Conservation (phyloP, 805 yeast species). For the Helenozyma baotianmanensis region DNA sequence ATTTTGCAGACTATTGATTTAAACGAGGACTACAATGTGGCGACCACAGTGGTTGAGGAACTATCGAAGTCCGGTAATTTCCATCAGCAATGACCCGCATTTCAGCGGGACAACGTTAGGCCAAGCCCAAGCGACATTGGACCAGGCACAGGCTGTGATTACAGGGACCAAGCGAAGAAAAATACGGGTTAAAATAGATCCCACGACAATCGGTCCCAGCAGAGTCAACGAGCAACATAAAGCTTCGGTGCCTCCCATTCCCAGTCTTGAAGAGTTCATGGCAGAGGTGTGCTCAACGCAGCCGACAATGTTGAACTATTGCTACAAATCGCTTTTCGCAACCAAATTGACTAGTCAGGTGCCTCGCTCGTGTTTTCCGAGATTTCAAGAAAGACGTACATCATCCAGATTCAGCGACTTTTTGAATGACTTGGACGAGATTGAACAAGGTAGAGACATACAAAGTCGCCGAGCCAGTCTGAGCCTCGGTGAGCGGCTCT, state of each 20-base stretch:
- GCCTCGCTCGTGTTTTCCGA: no score
- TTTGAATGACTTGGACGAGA: constrained; percentile 3
- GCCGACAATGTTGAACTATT: constrained; percentile 1
- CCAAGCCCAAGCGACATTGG: constrained; percentile 5
- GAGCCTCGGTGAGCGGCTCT: constrained; percentile 5
- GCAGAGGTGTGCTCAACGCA: background rate
- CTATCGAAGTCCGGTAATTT: constrained; percentile 6
- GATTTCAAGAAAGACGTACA: no score
- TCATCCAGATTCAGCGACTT: no score
- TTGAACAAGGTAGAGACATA: constrained; percentile 13
- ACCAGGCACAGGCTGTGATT: constrained; percentile 2
- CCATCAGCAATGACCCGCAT: constrained; percentile 6
- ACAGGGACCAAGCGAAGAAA: constrained; percentile 3
- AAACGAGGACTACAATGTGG: constrained; percentile 10
- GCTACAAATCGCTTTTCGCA: constrained; percentile 8
- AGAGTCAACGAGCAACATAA: no score
- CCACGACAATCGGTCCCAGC: no score
- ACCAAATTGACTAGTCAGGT: background rate
- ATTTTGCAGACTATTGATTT: constrained; percentile 9
- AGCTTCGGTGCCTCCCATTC: no score
- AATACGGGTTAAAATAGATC: constrained; percentile 3
- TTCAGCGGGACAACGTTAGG: no score
- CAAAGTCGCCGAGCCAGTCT: constrained; percentile 8
- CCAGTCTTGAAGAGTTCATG: no score
- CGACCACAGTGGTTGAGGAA: constrained; percentile 7